Evolutionary conservation across 2,329 filamentous ascomycete species (phyloP).

Genomic region (Alternaria gaisen): DNA sequence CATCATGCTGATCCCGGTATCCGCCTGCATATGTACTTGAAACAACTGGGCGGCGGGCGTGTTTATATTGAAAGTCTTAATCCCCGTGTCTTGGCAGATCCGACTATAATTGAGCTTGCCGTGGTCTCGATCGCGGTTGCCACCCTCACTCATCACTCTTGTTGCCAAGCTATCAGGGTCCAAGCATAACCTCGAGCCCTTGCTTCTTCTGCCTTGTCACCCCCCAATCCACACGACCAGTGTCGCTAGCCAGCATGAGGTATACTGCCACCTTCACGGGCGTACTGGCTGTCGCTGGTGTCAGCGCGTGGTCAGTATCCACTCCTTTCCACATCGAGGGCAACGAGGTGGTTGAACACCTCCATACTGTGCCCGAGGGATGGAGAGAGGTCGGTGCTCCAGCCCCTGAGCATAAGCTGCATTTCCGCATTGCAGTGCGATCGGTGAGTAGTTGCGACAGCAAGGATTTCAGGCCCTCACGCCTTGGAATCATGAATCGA

Average conservation of each 20-base stretch:
- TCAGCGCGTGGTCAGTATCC: constrained; percentile 31
- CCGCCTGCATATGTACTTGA: constrained; percentile 1
- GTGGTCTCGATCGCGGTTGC: background rate
- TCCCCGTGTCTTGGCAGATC: constrained; percentile 8
- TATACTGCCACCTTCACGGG: constrained; percentile 42
- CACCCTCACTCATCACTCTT: background rate
- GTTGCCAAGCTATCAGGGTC: constrained; percentile 1
- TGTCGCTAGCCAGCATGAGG: constrained; percentile 34
- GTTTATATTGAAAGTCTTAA: background rate
- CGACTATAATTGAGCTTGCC: constrained; percentile 5
- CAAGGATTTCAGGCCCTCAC: background rate
- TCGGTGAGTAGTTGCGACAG: constrained; percentile 39
- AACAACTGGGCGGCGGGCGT: background rate
- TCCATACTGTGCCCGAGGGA: constrained; percentile 46
- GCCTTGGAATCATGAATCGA: background rate
- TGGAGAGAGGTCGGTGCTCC: constrained; percentile 49
- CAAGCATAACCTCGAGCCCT: background rate
- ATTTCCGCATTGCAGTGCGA: constrained; percentile 52
- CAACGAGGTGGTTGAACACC: constrained; percentile 42
- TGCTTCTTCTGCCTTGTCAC: background rate
- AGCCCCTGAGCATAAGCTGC: constrained; percentile 42
- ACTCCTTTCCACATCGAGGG: constrained; percentile 36
- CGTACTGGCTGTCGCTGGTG: constrained; percentile 44
- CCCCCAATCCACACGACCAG: constrained; percentile 1
- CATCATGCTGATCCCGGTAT: constrained; percentile 1